Percentiles rank a stretch among this genome's conserved stretches.
phyloP scores from a whole-genome alignment of 2,329 filamentous ascomycete species.

The Calonectria fujianensis region DNA sequence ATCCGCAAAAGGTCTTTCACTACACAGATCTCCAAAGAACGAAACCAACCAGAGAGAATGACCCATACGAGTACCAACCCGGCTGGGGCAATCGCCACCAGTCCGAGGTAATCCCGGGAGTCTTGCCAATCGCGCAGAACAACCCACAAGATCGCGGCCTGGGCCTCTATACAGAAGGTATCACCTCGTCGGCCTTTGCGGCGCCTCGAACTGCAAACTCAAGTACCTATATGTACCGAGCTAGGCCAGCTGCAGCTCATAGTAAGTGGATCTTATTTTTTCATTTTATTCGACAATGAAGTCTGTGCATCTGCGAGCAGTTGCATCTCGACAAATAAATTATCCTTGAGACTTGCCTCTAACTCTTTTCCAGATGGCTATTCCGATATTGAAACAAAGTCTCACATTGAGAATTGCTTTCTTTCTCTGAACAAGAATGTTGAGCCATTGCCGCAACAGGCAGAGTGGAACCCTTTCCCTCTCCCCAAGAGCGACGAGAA shows the following conservation, averaged over 20 bases:
- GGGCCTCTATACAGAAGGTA: slow-evolving; percentile 7
- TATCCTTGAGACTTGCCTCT: background rate
- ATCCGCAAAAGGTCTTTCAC: slow-evolving; percentile 12
- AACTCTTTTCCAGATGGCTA: background rate
- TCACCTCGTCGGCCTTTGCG: slow-evolving; percentile 17
- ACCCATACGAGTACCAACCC: slow-evolving; percentile 15
- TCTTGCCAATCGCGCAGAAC: slow-evolving; percentile 1
- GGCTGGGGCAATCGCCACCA: slow-evolving; percentile 11
- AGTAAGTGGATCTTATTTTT: background rate
- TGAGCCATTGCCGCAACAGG: slow-evolving; percentile 3
- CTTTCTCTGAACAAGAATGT: slow-evolving; percentile 12
- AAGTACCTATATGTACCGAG: slow-evolving; percentile 8
- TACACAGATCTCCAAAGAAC: slow-evolving; percentile 20
- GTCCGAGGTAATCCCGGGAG: slow-evolving; percentile 13
- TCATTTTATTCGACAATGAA: background rate
- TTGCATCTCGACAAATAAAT: background rate
- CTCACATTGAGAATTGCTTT: slow-evolving; percentile 20
- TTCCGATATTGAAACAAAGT: slow-evolving; percentile 7
- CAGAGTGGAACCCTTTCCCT: slow-evolving; percentile 4
- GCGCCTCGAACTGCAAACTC: slow-evolving; percentile 2
- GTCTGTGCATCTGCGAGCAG: no score
- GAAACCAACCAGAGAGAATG: slow-evolving; percentile 1
- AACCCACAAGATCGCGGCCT: slow-evolving; percentile 11
- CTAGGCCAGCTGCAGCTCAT: slow-evolving; percentile 15
- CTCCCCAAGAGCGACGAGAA: slow-evolving; percentile 1